These are phyloP conservation scores for Anthostomella pinea DNA, from an alignment of 2,329 filamentous ascomycete species.

Conservation along the genomic window DNA sequence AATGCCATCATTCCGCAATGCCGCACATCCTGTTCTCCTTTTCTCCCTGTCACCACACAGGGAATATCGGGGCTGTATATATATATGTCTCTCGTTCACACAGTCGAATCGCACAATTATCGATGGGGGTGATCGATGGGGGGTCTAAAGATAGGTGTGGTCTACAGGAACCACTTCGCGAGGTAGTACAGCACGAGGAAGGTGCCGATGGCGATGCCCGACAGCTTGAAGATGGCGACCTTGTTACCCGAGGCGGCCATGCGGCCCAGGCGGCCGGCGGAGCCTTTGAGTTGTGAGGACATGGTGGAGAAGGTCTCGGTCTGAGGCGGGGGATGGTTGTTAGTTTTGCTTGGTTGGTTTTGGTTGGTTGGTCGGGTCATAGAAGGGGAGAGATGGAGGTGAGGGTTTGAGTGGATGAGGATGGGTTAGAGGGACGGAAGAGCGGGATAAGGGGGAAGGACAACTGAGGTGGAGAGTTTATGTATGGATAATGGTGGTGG, in stretches of 20 bases:
- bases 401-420: not conserved
- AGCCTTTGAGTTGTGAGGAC: constrained; percentile 77
- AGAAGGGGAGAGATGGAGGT: not conserved
- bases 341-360: constrained; percentile 3
- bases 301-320: constrained; percentile 90
- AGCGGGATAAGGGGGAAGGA: not conserved
- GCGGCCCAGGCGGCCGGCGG: constrained; percentile 74
- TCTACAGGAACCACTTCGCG: constrained; percentile 59
- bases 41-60: too few relatives aligned
- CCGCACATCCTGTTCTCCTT: too few relatives aligned
- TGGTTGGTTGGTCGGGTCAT: not conserved
- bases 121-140: too few relatives aligned
- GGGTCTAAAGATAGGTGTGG: not conserved
- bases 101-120: too few relatives aligned
- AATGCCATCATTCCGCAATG: too few relatives aligned
- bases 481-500: not conserved
- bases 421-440: constrained; percentile 1
- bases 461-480: too few relatives aligned
- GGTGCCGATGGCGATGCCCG: constrained; percentile 72
- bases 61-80: too few relatives aligned
- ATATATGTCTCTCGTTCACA: not conserved
- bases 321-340: too few relatives aligned
- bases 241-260: constrained; percentile 93
- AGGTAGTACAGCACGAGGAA: constrained; percentile 77
- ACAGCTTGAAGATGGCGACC: constrained; percentile 84